These are phyloP conservation scores for Pseudozyma pruni DNA, from an alignment of 1,284 basidiomycete genomes.

Conservation along the genomic window DNA sequence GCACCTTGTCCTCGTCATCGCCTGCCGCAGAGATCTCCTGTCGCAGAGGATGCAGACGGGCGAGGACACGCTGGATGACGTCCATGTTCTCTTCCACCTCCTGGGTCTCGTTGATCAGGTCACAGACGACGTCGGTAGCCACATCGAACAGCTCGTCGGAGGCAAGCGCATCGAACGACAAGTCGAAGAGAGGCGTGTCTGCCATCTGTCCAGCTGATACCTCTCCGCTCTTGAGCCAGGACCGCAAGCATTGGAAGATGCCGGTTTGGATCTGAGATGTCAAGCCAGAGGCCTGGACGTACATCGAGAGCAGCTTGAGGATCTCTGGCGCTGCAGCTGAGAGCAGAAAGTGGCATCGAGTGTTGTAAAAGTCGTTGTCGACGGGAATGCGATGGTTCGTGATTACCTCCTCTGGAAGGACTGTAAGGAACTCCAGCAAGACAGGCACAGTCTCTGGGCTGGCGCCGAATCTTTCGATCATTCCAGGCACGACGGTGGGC, in stretches of 20 bases:
- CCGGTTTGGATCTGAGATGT: slow-evolving; percentile 83
- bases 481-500: slow-evolving; percentile 80
- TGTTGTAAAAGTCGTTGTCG: slow-evolving; percentile 79
- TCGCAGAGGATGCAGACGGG: slow-evolving; percentile 67
- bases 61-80: slow-evolving; percentile 86
- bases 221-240: slow-evolving; percentile 91
- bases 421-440: slow-evolving; percentile 87
- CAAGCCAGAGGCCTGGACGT: slow-evolving; percentile 86
- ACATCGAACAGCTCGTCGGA: slow-evolving; percentile 86
- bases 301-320: slow-evolving; percentile 84
- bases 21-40: slow-evolving; percentile 50
- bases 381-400: slow-evolving; percentile 88
- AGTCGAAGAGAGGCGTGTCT: slow-evolving; percentile 83
- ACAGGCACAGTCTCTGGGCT: slow-evolving; percentile 84
- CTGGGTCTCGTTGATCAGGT: slow-evolving; percentile 97
- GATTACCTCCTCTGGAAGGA: slow-evolving; percentile 89
- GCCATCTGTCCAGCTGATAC: slow-evolving; percentile 76
- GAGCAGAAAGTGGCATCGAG: slow-evolving; percentile 55
- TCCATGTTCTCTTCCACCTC: slow-evolving; percentile 94
- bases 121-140: slow-evolving; percentile 90
- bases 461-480: slow-evolving; percentile 87
- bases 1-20: slow-evolving; percentile 84
- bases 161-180: slow-evolving; percentile 67
- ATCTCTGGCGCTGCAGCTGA: slow-evolving; percentile 77
- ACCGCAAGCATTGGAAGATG: slow-evolving; percentile 85